Evolutionary conservation across 129 eudicot species (phyloP).

Genomic region (Kitagawia praeruptora): DNA sequence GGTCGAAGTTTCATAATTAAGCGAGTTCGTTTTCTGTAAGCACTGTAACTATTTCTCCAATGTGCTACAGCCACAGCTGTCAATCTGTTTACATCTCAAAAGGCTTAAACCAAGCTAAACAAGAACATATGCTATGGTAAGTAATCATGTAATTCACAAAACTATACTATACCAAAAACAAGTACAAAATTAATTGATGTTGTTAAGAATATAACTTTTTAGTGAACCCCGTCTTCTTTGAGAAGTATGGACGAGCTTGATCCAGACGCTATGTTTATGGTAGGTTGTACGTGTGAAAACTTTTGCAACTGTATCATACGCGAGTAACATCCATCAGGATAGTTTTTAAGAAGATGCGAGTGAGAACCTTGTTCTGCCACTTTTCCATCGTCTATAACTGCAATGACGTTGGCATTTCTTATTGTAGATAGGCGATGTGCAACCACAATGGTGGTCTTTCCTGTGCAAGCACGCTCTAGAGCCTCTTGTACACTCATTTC

Average conservation of each 20-base stretch:
- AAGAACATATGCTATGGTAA: conserved; percentile 30
- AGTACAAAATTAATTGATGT: conserved; percentile 18
- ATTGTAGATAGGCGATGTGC: conserved; percentile 86
- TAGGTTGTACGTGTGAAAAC: conserved; percentile 65
- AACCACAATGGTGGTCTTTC: conserved; percentile 78
- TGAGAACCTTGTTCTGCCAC: conserved; percentile 97
- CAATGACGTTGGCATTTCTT: conserved; percentile 75
- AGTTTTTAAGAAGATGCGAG: conserved; percentile 65
- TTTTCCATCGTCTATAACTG: conserved; percentile 86
- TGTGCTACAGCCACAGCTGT: not conserved
- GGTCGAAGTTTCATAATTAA: not conserved
- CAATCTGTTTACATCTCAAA: not conserved
- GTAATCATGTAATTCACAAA: conserved; percentile 27
- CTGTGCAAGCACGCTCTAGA: conserved; percentile 61
- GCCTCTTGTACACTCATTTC: conserved; percentile 85
- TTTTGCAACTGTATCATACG: conserved; percentile 91
- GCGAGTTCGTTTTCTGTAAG: not conserved
- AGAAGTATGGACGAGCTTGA: conserved; percentile 54
- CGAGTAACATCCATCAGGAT: conserved; percentile 76
- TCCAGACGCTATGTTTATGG: conserved; percentile 46
- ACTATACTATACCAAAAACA: conserved; percentile 28
- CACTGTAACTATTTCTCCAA: not conserved
- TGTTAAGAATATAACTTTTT: not conserved
- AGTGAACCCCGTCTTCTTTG: conserved; percentile 17
- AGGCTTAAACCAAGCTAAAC: not conserved